Percentiles rank a stretch among this genome's conserved stretches.
These are phyloP conservation scores for Gymnopus androsaceus DNA, from an alignment of 1,284 basidiomycete genomes.

Conservation along the genomic window DNA sequence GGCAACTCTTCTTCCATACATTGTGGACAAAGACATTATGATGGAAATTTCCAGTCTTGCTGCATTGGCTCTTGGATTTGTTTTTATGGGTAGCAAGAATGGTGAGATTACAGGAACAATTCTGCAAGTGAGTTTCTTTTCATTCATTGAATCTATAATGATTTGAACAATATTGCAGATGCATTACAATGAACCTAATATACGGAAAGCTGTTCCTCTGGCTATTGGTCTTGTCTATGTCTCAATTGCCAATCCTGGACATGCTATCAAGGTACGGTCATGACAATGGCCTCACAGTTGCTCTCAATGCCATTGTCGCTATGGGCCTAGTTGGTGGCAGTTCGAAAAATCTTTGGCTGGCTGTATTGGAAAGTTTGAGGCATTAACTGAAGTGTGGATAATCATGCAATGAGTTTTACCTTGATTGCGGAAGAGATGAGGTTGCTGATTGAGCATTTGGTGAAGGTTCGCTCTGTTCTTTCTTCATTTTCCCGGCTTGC, in stretches of 20 bases:
- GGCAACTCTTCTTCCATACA: slow-evolving; percentile 77
- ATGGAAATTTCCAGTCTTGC: slow-evolving; percentile 92
- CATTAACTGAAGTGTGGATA: too few species aligned
- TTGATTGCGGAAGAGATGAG: too few species aligned
- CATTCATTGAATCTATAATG: not conserved
- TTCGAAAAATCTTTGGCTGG: slow-evolving; percentile 96
- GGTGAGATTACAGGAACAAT: slow-evolving; percentile 92
- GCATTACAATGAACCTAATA: slow-evolving; percentile 96
- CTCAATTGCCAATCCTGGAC: slow-evolving; percentile 92
- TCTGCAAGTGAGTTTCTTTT: slow-evolving; percentile 65
- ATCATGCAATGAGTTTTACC: too few species aligned
- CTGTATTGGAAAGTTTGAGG: too few species aligned
- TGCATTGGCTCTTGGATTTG: slow-evolving; percentile 89
- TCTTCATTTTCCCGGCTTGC: too few species aligned
- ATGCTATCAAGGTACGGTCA: slow-evolving; percentile 99
- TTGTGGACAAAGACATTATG: slow-evolving; percentile 78
- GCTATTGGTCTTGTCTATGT: slow-evolving; percentile 93
- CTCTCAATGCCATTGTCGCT: slow-evolving; percentile 95
- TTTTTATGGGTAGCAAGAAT: slow-evolving; percentile 94
- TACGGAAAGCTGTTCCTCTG: slow-evolving; percentile 93
- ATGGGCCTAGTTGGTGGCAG: slow-evolving; percentile 99
- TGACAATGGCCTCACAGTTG: slow-evolving; percentile 95
- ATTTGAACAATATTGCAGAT: slow-evolving; percentile 60
- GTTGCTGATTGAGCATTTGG: too few species aligned
- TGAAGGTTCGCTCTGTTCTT: too few species aligned